A percentile compares a stretch with the other conserved stretches of the same genome.
phyloP scores from a whole-genome alignment of 1,139 yeast genomes.

The Debaryomyces robertsiae region DNA sequence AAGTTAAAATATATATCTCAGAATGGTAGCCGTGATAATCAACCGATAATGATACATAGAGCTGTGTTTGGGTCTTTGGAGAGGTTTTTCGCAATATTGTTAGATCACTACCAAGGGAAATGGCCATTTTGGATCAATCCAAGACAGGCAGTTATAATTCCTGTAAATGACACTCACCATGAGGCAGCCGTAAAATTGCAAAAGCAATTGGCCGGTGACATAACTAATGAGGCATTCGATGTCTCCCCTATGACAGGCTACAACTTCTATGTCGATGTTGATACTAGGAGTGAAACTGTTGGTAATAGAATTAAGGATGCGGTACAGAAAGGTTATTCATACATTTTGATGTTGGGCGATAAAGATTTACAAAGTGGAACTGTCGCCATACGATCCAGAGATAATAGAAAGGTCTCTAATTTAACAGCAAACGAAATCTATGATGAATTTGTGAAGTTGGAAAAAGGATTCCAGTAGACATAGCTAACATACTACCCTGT shows the following conservation, averaged over 20 bases:
- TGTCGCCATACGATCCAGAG: slow-evolving; percentile 67
- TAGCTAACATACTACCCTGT: slow-evolving; percentile 5
- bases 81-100: slow-evolving; percentile 84
- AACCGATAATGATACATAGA: slow-evolving; percentile 91
- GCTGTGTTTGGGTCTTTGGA: slow-evolving; percentile 96
- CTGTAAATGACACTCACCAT: slow-evolving; percentile 64
- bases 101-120: slow-evolving; percentile 89
- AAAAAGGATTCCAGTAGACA: slow-evolving; percentile 39
- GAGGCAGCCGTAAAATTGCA: slow-evolving; percentile 57
- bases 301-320: slow-evolving; percentile 83
- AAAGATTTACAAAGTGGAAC: slow-evolving; percentile 66
- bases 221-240: slow-evolving; percentile 27
- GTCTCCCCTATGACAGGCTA: slow-evolving; percentile 59
- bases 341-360: slow-evolving; percentile 83
- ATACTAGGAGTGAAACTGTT: slow-evolving; percentile 72
- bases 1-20: slow-evolving; percentile 64
- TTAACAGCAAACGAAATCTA: slow-evolving; percentile 51
- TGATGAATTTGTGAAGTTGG: slow-evolving; percentile 51
- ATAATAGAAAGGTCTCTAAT: slow-evolving; percentile 49
- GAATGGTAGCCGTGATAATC: slow-evolving; percentile 50
- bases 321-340: slow-evolving; percentile 73
- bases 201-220: slow-evolving; percentile 52
- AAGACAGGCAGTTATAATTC: slow-evolving; percentile 86
- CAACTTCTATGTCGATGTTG: slow-evolving; percentile 75
- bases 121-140: slow-evolving; percentile 99